These are phyloP conservation scores for Stylosanthes scabra DNA, from an alignment of 331 rosid species.

Conservation along the genomic window DNA sequence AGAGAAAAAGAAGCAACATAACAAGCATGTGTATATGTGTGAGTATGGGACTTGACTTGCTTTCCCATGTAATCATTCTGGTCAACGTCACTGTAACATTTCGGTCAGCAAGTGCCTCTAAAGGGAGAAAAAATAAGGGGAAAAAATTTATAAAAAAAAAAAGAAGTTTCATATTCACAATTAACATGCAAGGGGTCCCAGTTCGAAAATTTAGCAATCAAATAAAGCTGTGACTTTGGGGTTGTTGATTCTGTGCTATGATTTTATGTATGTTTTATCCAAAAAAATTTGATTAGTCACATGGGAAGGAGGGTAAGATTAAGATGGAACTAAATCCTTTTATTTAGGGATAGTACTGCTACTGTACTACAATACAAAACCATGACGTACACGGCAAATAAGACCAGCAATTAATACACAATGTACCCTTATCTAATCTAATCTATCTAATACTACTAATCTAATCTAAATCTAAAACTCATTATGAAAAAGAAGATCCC, in stretches of 20 bases:
- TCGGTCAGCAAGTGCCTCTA: background rate
- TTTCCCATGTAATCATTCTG: constrained; percentile 24
- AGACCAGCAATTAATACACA: background rate
- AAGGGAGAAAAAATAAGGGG: background rate
- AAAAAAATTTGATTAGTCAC: constrained; percentile 32
- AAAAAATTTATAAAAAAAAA: no score
- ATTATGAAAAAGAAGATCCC: constrained; percentile 8
- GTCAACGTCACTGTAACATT: background rate
- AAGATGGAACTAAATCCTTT: background rate
- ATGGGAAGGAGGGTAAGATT: background rate
- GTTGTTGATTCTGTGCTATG: constrained; percentile 6
- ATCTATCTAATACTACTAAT: background rate
- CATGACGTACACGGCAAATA: constrained; percentile 46
- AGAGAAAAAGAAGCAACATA: background rate
- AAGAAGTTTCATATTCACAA: background rate
- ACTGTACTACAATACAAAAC: background rate
- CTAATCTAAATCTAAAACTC: no score
- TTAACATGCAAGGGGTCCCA: constrained; percentile 21
- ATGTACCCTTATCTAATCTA: background rate
- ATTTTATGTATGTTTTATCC: constrained; percentile 29
- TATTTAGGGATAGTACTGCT: background rate
- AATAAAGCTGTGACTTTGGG: constrained; percentile 16
- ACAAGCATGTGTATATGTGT: background rate
- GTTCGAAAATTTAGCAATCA: constrained; percentile 12
- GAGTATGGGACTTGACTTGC: constrained; percentile 12